Base-by-base conservation (phyloP, 192 early-diverging fungal genomes). In the Ambispora gerdemannii region DNA sequence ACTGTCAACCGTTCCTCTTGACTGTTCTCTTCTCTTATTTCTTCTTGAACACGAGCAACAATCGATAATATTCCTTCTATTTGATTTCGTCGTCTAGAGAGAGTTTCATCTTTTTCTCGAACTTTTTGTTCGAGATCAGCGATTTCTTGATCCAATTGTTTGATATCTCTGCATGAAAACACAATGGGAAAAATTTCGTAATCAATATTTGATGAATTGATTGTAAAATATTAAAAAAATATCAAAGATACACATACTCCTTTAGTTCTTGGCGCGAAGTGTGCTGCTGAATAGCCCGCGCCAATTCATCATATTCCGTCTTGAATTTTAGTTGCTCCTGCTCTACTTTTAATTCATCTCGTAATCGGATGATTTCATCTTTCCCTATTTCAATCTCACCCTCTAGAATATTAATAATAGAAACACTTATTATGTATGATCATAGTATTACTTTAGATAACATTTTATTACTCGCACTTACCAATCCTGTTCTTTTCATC, bases 301-400 rank as follows among this genome's bases (percentile, higher is more conserved):
- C 86, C 1, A 87, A 61, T 47, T 35, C 72, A 71, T 88, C 86
- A 67, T 88, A 88, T 68, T 86, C 78, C 31, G 80, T 15, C 38
- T 83, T 84, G 49, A 83, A 81, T 47, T 72, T 64, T 63, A 82
- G 38, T n/a, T 72, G 43, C 13, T 69, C 62, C 47, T 84, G 75
- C 17, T 80, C 84, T 22, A 74, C 63, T 52, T 66, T 73, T 24
- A 88, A 55, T 27, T 80, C 72, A 24, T 71, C 62, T 67, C 83
- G 77, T 33, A 88, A 67, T 22, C 24, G 27, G 8, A 34, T 70
- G 49, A 87, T 89, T 17, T 86, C 80, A 1, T 24, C 47, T 43
- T 50, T 55, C 25, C 80, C 63, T 22, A 77, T 55, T 19, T 65
- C 68, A 13, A 82, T 75, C 7, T 81, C 77, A 24, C 31, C 33